Evolutionary conservation across 768 basidiomycete species (phyloP).

Genomic region (Kwoniella dendrophila): DNA sequence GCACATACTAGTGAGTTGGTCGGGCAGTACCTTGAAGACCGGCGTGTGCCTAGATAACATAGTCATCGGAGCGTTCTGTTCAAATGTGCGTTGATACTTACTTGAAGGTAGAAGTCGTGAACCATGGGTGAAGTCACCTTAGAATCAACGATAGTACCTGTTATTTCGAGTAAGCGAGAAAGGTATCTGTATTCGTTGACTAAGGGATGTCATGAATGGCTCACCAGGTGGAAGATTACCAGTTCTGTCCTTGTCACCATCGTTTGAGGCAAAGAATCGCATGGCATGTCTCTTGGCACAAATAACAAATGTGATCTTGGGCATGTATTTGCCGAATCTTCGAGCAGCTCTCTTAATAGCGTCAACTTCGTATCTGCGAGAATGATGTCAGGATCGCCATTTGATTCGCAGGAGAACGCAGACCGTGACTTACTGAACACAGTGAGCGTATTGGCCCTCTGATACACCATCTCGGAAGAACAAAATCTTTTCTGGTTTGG

Average conservation of each 20-base stretch:
- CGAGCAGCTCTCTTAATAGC: conserved; percentile 43
- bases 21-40: conserved; percentile 53
- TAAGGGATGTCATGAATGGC: not conserved
- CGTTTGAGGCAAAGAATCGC: conserved; percentile 49
- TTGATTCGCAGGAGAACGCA: not conserved
- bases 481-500: conserved; percentile 46
- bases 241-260: conserved; percentile 41
- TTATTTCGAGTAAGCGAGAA: not conserved
- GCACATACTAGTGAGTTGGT: conserved; percentile 51
- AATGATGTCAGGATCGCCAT: not conserved
- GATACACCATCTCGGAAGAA: conserved; percentile 56
- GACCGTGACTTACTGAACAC: conserved; percentile 42
- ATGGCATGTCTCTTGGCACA: conserved; percentile 55
- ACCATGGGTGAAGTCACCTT: conserved; percentile 52
- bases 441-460: conserved; percentile 53
- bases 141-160: conserved; percentile 48
- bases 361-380: conserved; percentile 36
- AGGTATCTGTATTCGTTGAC: not conserved
- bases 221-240: conserved; percentile 49
- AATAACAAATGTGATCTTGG: conserved; percentile 53
- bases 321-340: conserved; percentile 41
- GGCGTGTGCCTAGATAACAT: conserved; percentile 34
- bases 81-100: conserved; percentile 1
- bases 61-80: not conserved
- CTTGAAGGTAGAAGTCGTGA: conserved; percentile 55